Conservation (phyloP, 768 basidiomycete species). For the Pholiota conissans region DNA sequence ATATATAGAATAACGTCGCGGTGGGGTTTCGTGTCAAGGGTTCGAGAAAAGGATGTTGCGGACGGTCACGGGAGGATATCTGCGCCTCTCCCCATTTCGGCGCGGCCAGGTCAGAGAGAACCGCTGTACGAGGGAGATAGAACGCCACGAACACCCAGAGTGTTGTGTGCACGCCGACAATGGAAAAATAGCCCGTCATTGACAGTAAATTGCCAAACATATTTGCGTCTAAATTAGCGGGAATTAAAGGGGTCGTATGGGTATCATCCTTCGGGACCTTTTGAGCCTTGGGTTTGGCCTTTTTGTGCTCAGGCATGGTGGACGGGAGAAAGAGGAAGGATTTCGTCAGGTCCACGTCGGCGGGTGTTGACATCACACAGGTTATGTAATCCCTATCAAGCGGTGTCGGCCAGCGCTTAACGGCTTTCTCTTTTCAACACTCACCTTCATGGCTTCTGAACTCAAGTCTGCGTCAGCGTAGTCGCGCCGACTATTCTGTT, state of each 20-base stretch:
- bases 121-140: conserved; percentile 65
- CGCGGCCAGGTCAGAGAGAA: conserved; percentile 38
- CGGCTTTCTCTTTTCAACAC: not conserved
- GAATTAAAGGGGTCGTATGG: not conserved
- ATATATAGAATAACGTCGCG: conserved; percentile 57
- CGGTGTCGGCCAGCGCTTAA: not conserved
- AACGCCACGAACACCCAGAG: conserved; percentile 67
- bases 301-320: conserved; percentile 17
- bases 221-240: not conserved
- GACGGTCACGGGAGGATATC: conserved; percentile 52
- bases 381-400: not conserved
- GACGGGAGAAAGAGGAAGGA: not conserved
- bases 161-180: conserved; percentile 65
- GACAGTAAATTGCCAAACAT: conserved; percentile 1
- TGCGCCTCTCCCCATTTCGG: conserved; percentile 29
- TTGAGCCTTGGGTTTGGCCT: conserved; percentile 13
- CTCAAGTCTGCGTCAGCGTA: not conserved
- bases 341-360: not conserved
- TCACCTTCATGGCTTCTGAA: not conserved
- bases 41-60: conserved; percentile 71
- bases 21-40: conserved; percentile 62
- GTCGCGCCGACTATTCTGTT: not conserved
- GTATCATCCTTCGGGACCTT: conserved; percentile 5
- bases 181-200: conserved; percentile 34
- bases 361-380: not conserved